Conservation (phyloP, 768 basidiomycete genomes). For the Hebeloma cylindrosporum region DNA sequence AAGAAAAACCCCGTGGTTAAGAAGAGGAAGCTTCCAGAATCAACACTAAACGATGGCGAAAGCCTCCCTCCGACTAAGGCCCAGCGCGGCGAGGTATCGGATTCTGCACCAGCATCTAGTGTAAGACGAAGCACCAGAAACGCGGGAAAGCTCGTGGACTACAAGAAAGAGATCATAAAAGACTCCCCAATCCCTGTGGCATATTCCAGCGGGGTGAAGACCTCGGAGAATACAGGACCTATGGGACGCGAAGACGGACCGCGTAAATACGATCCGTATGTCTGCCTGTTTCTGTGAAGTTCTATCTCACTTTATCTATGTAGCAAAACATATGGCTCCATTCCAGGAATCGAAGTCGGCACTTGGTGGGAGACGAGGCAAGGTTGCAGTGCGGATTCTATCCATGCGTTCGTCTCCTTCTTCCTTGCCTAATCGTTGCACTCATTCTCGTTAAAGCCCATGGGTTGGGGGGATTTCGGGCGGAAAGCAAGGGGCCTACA, state of each 20-base stretch:
- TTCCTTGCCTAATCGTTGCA: neutral
- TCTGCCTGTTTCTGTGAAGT: constrained; percentile 11
- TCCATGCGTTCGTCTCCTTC: constrained; percentile 71
- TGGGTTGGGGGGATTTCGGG: constrained; percentile 82
- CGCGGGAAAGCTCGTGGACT: constrained; percentile 56
- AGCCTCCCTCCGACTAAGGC: constrained; percentile 27
- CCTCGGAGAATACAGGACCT: constrained; percentile 33
- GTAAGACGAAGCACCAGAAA: constrained; percentile 70
- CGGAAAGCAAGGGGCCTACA: constrained; percentile 70
- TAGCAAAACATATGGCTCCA: constrained; percentile 78
- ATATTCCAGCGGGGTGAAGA: constrained; percentile 37
- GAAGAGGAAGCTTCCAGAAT: constrained; percentile 41
- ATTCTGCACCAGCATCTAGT: constrained; percentile 22
- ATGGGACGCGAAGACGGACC: constrained; percentile 36
- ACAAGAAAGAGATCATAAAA: constrained; percentile 43
- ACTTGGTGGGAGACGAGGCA: constrained; percentile 80
- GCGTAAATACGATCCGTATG: constrained; percentile 54
- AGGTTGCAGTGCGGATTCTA: constrained; percentile 70
- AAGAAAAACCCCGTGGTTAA: constrained; percentile 29
- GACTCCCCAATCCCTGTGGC: constrained; percentile 38
- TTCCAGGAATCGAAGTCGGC: constrained; percentile 78
- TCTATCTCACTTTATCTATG: neutral
- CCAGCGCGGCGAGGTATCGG: constrained; percentile 28
- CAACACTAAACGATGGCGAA: constrained; percentile 12
- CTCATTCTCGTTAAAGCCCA: constrained; percentile 47